Base-by-base conservation (phyloP, 1,284 basidiomycete genomes). In the Malassezia dermatis region DNA sequence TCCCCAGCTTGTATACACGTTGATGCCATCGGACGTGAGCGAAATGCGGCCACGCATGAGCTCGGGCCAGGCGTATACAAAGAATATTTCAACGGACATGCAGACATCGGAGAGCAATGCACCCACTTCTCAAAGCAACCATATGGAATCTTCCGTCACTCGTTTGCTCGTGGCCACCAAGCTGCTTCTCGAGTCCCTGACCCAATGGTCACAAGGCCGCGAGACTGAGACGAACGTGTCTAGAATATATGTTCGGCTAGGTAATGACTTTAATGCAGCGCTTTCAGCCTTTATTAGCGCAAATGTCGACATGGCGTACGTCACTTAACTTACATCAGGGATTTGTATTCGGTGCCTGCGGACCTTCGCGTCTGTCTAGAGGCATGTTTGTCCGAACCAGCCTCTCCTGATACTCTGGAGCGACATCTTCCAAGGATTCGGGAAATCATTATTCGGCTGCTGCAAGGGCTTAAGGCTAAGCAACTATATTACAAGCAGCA, bases 211-310 rank as follows among this genome's bases (percentile, higher is more conserved):
- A 10, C 46, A 81, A 52, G 78, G 83, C 43, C 80, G 84, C 59
- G 80, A 88, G 58, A 80, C 83, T 51, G 93, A 98, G 72, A 79
- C 78, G 12, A 79, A 88, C 65, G 90, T 98, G 64, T 94, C 89
- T 78, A 89, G 96, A 75, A 86, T 94, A 54, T 98, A 98, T 75
- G 94, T 98, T 50, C 83, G 85, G 44, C 80, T 98, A 17, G 93
- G 93, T 19, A 96, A 98, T 76, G 91, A 95, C 71, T 96, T 98
- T 79, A 95, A 95, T 74, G 82, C 84, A 17, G 90, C 90, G 24
- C 88, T 91, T 34, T 81, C 84, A 49, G 89, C 91, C 1, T 98
- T 98, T 75, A 81, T 81, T 10, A 79, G 81, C 21, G 89, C 85
- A 63, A 84, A 85, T 51, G 94, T 98, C 64, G 83, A 87, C 61